These are phyloP conservation scores for Fusarium chlamydosporum DNA, from an alignment of 2,329 filamentous ascomycete genomes.

Conservation along the genomic window DNA sequence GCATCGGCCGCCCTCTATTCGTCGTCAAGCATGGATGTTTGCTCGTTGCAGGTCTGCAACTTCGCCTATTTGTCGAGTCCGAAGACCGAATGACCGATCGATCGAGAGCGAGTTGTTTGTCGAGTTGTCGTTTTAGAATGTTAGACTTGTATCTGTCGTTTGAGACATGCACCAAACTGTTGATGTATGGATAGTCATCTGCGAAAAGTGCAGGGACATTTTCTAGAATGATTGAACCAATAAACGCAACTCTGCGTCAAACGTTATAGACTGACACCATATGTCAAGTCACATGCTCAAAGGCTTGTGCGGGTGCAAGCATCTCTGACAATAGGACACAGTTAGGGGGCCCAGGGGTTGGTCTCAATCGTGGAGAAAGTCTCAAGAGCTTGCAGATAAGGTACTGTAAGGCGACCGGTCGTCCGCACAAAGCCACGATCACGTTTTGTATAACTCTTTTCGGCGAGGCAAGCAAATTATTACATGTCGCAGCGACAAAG, in stretches of 20 bases:
- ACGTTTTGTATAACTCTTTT: conserved; percentile 33
- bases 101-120: conserved; percentile 4
- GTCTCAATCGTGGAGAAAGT: conserved; percentile 46
- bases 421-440: conserved; percentile 30
- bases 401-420: conserved; percentile 3
- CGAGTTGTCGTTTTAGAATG: no score
- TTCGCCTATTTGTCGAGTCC: not conserved
- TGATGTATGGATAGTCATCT: conserved; percentile 1
- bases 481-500: not conserved
- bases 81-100: not conserved
- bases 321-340: conserved; percentile 27
- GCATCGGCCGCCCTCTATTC: not conserved
- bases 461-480: not conserved
- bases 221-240: conserved; percentile 16
- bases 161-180: conserved; percentile 9
- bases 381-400: conserved; percentile 42
- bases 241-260: conserved; percentile 28
- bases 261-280: conserved; percentile 26
- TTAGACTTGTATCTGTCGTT: not conserved
- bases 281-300: conserved; percentile 46
- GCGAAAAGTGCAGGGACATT: not conserved
- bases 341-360: conserved; percentile 21
- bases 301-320: conserved; percentile 48
- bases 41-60: not conserved
- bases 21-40: conserved; percentile 9